phyloP scores from a whole-genome alignment of 805 yeast species.

The Ogataea minuta region DNA sequence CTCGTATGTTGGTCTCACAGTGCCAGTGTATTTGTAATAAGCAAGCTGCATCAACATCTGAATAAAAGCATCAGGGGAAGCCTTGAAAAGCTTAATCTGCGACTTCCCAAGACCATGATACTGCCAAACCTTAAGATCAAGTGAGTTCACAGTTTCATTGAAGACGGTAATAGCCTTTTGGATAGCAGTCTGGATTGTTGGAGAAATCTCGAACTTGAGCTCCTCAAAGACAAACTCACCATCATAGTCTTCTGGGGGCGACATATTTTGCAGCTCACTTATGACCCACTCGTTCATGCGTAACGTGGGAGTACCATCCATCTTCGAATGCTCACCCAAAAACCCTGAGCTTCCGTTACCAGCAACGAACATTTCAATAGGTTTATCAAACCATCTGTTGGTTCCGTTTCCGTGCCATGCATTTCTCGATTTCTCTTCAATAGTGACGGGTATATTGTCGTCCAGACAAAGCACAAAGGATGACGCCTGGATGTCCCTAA shows the following conservation, averaged over 20 bases:
- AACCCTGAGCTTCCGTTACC: conserved; percentile 89
- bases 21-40: conserved; percentile 78
- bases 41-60: conserved; percentile 93
- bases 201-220: conserved; percentile 59
- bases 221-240: conserved; percentile 19
- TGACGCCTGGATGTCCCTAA: conserved; percentile 69
- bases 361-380: conserved; percentile 77
- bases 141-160: conserved; percentile 50
- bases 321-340: conserved; percentile 93
- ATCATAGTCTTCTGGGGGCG: conserved; percentile 17
- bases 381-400: conserved; percentile 91
- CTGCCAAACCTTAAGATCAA: conserved; percentile 76
- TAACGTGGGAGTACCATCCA: conserved; percentile 97
- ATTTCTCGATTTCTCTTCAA: conserved; percentile 78
- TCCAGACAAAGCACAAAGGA: conserved; percentile 84
- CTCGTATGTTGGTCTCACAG: conserved; percentile 87
- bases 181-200: conserved; percentile 50
- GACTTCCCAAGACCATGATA: conserved; percentile 84
- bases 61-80: conserved; percentile 89
- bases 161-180: conserved; percentile 56
- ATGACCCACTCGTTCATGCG: conserved; percentile 77
- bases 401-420: conserved; percentile 95
- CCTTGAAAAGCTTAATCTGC: conserved; percentile 77
- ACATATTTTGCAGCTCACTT: conserved; percentile 48
- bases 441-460: conserved; percentile 64